Conservation (phyloP, 2,329 filamentous ascomycete genomes). For the Colletotrichum sp. region DNA sequence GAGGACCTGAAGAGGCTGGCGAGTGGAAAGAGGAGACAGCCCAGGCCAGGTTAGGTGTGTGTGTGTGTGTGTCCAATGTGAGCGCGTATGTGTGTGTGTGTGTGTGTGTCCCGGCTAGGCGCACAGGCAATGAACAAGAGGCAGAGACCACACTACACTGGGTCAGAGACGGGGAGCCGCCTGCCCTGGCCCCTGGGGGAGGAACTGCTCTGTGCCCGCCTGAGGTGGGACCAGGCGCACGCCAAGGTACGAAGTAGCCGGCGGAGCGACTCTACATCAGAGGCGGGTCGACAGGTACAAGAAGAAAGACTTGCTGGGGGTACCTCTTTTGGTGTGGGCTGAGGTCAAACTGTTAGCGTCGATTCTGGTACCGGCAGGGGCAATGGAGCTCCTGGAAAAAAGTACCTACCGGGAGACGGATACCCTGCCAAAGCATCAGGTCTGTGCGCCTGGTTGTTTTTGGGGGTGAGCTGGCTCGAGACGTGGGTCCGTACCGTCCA, state of each 20-base stretch:
- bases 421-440: neutral
- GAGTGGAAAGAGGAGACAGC: constrained; percentile 19
- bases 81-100: neutral
- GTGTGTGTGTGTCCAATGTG: neutral
- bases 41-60: neutral
- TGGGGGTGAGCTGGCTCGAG: constrained; percentile 1
- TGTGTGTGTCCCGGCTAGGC: neutral
- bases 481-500: neutral
- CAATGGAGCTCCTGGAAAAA: neutral
- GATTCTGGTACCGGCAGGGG: neutral
- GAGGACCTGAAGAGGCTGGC: constrained; percentile 18
- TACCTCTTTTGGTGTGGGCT: neutral
- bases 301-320: neutral
- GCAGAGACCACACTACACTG: neutral
- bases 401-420: neutral
- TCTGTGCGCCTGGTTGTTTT: constrained; percentile 8
- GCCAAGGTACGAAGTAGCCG: constrained; percentile 13
- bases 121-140: neutral
- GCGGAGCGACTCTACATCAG: neutral
- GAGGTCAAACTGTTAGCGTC: neutral
- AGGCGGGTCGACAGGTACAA: neutral
- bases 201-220: constrained; percentile 15
- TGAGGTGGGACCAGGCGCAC: constrained; percentile 2
- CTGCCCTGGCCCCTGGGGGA: constrained; percentile 1
- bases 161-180: constrained; percentile 16